Percentiles rank a stretch among this genome's conserved stretches.
These are phyloP conservation scores for Pluteus cervinus DNA, from an alignment of 768 basidiomycete genomes.

Conservation along the genomic window DNA sequence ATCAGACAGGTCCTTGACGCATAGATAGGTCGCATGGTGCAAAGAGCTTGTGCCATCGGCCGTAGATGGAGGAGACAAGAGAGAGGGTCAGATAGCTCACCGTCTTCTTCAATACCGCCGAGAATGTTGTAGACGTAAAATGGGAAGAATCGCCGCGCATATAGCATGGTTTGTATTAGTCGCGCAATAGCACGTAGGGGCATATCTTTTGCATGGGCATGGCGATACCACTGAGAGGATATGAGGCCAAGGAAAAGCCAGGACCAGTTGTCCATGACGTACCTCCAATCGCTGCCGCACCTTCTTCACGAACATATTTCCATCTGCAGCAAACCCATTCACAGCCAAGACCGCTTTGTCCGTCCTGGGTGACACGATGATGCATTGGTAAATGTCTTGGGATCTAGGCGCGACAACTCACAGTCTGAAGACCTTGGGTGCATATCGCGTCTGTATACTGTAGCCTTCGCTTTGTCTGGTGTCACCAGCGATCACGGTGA, in stretches of 20 bases:
- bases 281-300: slow-evolving; percentile 95
- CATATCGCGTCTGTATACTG: slow-evolving; percentile 95
- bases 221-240: slow-evolving; percentile 81
- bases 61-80: slow-evolving; percentile 15
- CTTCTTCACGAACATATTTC: slow-evolving; percentile 95
- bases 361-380: slow-evolving; percentile 46
- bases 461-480: slow-evolving; percentile 97
- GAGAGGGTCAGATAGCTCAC: slow-evolving; percentile 40
- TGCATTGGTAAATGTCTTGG: slow-evolving; percentile 6
- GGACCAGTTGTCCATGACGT: slow-evolving; percentile 6
- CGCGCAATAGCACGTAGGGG: slow-evolving; percentile 96
- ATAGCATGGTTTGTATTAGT: slow-evolving; percentile 97
- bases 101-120: slow-evolving; percentile 94
- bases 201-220: slow-evolving; percentile 97
- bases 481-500: slow-evolving; percentile 93
- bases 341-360: slow-evolving; percentile 92
- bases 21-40: no score
- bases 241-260: slow-evolving; percentile 1
- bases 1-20: no score
- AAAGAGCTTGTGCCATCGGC: no score
- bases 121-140: slow-evolving; percentile 98
- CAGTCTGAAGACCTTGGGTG: slow-evolving; percentile 92
- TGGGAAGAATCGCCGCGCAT: slow-evolving; percentile 94
- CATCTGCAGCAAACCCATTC: slow-evolving; percentile 96
- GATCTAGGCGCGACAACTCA: slow-evolving; percentile 32